These are phyloP conservation scores for Silene coronaria DNA, from an alignment of 179 eudicot genomes.

Conservation along the genomic window DNA sequence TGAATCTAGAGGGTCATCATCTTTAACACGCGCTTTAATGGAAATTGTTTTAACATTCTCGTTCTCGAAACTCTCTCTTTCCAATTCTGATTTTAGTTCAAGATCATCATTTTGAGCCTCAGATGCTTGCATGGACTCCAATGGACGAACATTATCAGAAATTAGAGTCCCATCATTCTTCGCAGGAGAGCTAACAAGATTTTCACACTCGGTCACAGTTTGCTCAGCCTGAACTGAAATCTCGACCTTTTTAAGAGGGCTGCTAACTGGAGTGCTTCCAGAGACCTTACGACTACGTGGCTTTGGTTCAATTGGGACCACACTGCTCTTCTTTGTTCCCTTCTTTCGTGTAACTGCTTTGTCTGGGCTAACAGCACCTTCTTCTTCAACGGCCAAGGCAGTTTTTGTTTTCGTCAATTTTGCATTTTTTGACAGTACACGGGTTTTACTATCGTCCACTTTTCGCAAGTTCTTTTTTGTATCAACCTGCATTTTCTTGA, in stretches of 20 bases:
- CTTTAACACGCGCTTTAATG: constrained; percentile 24
- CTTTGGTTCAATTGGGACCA: constrained; percentile 88
- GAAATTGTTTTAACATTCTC: constrained; percentile 28
- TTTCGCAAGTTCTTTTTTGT: constrained; percentile 37
- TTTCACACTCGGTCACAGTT: constrained; percentile 30
- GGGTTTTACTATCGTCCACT: constrained; percentile 45
- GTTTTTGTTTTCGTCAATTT: constrained; percentile 44
- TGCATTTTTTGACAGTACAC: constrained; percentile 28
- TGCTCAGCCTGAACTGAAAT: constrained; percentile 35
- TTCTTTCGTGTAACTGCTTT: constrained; percentile 59
- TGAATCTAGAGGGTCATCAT: constrained; percentile 35
- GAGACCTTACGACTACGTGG: constrained; percentile 65
- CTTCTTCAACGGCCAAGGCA: constrained; percentile 37
- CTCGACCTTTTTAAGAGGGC: constrained; percentile 34
- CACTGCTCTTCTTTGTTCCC: constrained; percentile 82
- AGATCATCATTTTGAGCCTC: constrained; percentile 25
- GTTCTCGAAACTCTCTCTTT: constrained; percentile 21
- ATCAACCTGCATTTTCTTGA: constrained; percentile 41
- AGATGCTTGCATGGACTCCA: constrained; percentile 24
- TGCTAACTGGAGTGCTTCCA: constrained; percentile 35
- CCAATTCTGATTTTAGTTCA: constrained; percentile 31
- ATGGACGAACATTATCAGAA: constrained; percentile 30
- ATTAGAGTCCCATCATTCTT: constrained; percentile 22
- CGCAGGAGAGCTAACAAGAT: constrained; percentile 30
- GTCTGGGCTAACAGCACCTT: constrained; percentile 30